Conservation (phyloP, 2,329 filamentous ascomycete species). For the Byssoonygena ceratinophila region DNA sequence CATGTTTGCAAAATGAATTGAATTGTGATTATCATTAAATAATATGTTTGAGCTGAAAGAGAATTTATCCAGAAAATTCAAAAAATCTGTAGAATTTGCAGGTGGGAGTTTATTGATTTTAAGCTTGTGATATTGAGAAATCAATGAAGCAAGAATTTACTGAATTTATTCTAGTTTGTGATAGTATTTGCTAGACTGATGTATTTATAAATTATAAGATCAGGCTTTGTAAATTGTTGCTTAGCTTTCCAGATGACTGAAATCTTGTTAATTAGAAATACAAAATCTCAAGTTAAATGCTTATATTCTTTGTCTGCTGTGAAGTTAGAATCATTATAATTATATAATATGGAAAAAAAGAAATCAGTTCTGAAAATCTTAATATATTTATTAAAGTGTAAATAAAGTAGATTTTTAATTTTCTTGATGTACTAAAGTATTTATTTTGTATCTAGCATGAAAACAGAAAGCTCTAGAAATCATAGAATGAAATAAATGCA, state of each 20-base stretch:
- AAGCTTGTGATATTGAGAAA: no score
- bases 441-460: background rate
- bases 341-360: background rate
- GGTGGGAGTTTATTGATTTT: no score
- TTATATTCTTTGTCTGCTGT: background rate
- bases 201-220: background rate
- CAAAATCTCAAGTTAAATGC: background rate
- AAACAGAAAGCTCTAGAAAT: no score
- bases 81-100: no score
- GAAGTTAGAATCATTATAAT: background rate
- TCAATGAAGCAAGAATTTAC: background rate
- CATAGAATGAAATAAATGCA: no score
- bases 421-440: background rate
- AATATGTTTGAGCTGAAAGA: background rate
- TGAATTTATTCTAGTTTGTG: background rate
- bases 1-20: background rate
- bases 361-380: background rate
- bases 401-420: background rate
- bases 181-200: background rate
- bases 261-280: background rate
- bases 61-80: no score
- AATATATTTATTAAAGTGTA: background rate
- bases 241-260: background rate
- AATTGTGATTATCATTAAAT: background rate
- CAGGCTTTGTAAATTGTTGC: background rate